Base-by-base conservation (phyloP, 768 basidiomycete species). In the Russula olivacea region DNA sequence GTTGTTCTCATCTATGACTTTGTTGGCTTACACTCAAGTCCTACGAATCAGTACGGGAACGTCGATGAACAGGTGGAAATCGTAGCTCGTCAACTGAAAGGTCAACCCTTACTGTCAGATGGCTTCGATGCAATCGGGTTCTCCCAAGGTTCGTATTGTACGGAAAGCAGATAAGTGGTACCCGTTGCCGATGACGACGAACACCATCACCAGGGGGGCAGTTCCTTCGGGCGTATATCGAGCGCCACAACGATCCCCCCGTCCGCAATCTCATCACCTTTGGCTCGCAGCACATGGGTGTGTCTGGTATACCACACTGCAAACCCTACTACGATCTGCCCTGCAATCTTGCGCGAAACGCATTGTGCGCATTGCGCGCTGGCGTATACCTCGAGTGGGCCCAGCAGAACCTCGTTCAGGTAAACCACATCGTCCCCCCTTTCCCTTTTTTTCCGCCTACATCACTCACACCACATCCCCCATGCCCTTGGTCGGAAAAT, bases 61-160 rank as follows among this genome's bases (percentile, higher is more conserved):
- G 80, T 91, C 43, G 79, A 90, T 59, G 78, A 83, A 6, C 92
- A 94, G 70, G 69, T 94, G 4, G 80, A 77, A 23, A 43, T 79
- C 34, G 91, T 88, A 7, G 79, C 87, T 15, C 76, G 79, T 32
- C 89, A 93, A 70, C 75, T 94, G 4, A 74, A 77, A 34, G 78
- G 73, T 1, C 80, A 93, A 38, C 78, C 83, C 1, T 85, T 92
- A 68, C 80, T 94, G 17, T 64, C 76, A 53, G 69, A 69, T 32
- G 92, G 92, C 3, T 94, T 93, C 68, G 91, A 93, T 70, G 92
- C 88, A 17, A 85, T 94, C 56, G 92, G 92, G 1, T 87, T 94
- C 73, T 93, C 91, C 1, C 92, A 94, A 81, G 91, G 87, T 73
- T 58, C n/a, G 71, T 58, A 19, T 23, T 17, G 6, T 28, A 14